These are phyloP conservation scores for Monoraphidium neglectum DNA, from an alignment of 139 green algal species.

Conservation along the genomic window DNA sequence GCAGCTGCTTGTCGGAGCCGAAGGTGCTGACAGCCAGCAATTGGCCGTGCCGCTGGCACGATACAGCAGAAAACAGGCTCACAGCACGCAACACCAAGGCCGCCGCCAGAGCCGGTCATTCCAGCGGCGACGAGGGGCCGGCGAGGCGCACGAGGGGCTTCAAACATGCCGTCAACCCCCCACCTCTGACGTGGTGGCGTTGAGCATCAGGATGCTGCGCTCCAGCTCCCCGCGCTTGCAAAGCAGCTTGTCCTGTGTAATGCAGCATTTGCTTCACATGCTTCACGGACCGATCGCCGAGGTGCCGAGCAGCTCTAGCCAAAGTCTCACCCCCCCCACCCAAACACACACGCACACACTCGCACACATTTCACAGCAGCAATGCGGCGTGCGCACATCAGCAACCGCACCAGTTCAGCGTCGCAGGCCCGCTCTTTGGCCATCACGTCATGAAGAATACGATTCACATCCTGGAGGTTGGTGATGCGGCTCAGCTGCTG, in stretches of 20 bases:
- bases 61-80: not conserved
- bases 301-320: no score
- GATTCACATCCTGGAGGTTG: constrained; percentile 70
- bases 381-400: no score
- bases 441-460: constrained; percentile 78
- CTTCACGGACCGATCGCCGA: not conserved
- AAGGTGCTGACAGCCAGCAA: not conserved
- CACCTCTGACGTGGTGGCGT: constrained; percentile 66
- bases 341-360: no score
- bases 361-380: no score
- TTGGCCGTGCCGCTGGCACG: not conserved
- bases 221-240: constrained; percentile 61
- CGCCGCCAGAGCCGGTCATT: not conserved
- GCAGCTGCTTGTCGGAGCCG: not conserved
- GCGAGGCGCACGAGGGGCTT: not conserved
- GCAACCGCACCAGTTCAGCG: constrained; percentile 56
- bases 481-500: constrained; percentile 40
- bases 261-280: not conserved
- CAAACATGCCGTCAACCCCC: not conserved
- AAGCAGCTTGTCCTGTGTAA: constrained; percentile 42
- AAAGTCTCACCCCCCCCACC: no score
- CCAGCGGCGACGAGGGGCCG: not conserved
- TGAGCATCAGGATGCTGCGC: constrained; percentile 55
- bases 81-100: not conserved
- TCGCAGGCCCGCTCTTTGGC: constrained; percentile 84